phyloP scores from a whole-genome alignment of 2,329 filamentous ascomycete species.

The Penicillium italicum region DNA sequence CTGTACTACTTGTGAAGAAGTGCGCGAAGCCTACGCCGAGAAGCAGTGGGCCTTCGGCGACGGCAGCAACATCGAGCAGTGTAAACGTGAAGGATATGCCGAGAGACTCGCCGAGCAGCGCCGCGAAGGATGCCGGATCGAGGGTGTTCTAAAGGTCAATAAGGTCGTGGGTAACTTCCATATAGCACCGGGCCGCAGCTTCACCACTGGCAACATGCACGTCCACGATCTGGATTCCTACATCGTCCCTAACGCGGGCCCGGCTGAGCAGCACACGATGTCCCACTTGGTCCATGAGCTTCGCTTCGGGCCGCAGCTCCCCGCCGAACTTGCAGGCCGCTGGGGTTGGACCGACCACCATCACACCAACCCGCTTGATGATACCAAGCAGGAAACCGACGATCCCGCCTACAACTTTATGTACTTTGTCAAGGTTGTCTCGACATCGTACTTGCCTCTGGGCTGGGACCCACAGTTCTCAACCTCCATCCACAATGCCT shows the following conservation, averaged over 20 bases:
- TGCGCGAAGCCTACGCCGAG: slow-evolving; percentile 86
- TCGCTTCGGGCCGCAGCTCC: slow-evolving; percentile 88
- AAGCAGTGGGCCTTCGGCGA: slow-evolving; percentile 91
- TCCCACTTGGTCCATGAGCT: slow-evolving; percentile 83
- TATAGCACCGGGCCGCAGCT: slow-evolving; percentile 90
- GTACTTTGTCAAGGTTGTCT: slow-evolving; percentile 99
- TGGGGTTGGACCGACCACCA: slow-evolving; percentile 85
- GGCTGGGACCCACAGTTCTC: slow-evolving; percentile 69
- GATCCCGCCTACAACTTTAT: slow-evolving; percentile 93
- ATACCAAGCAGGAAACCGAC: slow-evolving; percentile 68
- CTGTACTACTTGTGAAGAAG: slow-evolving; percentile 96
- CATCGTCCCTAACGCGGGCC: slow-evolving; percentile 61
- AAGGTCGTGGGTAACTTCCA: slow-evolving; percentile 99
- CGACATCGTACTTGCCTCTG: slow-evolving; percentile 88
- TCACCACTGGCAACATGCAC: slow-evolving; percentile 95
- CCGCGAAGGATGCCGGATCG: slow-evolving; percentile 88
- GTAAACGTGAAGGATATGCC: slow-evolving; percentile 87
- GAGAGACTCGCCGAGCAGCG: slow-evolving; percentile 85
- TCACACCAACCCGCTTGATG: slow-evolving; percentile 78
- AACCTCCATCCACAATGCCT: slow-evolving; percentile 34
- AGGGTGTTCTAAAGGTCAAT: slow-evolving; percentile 89
- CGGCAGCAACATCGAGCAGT: slow-evolving; percentile 91
- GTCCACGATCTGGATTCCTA: slow-evolving; percentile 97
- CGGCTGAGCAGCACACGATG: slow-evolving; percentile 74
- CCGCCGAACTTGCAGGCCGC: slow-evolving; percentile 60